Evolutionary conservation across 2,329 filamentous ascomycete species (phyloP), one percentile per base, ranked within the genome.

Genomic region (Aquanectria penicillioides): DNA sequence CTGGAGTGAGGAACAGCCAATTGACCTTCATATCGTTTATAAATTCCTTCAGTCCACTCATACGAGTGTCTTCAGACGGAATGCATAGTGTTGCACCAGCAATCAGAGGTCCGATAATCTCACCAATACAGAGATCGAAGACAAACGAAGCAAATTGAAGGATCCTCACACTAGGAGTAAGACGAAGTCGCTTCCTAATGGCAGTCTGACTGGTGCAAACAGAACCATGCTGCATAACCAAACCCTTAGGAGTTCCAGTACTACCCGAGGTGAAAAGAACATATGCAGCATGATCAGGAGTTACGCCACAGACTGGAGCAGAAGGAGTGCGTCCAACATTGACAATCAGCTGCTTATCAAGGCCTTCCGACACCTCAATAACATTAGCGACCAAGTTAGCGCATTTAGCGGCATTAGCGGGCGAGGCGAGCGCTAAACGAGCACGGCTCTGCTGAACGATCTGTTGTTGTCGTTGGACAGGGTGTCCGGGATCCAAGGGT

Each of bases 401-500:
- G 11, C 50, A 46, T 1, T 47, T 65, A 52, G 23, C 37, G 9
- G 22, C 59, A 50, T 4, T 60, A 48, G n/a, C 10, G 4, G 41
- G 48, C 0, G 53, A 64, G 8, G 33, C 63, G 3, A 61, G 8
- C 2, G 7, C 49, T 15, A 71, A 7, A 11, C 2, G 22, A 2
- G 68, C 52, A 1, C 43, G 29, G 17, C 41, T 55, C 53, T 61
- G 18, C 59, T 46, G 1, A 12, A 41, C 23, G 2, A 57, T 51
- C 13, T 48, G 41, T n/a, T 28, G 26, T 2, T 51, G 40, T 10
- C 62, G 53, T 13, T 44, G 49, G 11, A 73, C 73, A 0, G 78
- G 77, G 46, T 76, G 63, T 36, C 74, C 72, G 9, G 76, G 72
- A 41, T 80, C 77, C 3, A 80, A 55, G 0, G 74, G 73, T 8